Evolutionary conservation across 768 basidiomycete species (phyloP).

Genomic region (Crepidotus variabilis): DNA sequence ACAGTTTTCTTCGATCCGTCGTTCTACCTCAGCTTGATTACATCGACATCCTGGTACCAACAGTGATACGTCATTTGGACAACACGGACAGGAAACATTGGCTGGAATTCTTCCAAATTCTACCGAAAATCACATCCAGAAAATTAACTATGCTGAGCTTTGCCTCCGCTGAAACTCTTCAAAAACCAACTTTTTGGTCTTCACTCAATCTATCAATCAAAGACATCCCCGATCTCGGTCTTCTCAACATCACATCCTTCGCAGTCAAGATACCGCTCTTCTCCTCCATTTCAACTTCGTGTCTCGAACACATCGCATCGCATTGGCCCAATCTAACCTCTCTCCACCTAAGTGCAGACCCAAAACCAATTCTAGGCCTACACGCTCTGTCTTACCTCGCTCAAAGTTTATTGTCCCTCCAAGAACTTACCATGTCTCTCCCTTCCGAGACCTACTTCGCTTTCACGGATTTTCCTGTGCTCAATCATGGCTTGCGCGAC

Average conservation of each 20-base stretch:
- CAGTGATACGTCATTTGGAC: background rate
- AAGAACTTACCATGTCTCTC: background rate
- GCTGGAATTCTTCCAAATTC: background rate
- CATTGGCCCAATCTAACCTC: background rate
- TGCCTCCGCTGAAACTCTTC: background rate
- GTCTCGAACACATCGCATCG: background rate
- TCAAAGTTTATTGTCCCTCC: background rate
- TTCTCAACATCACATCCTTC: background rate
- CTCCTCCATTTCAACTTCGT: background rate
- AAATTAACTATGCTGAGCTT: background rate
- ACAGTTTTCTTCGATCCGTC: background rate
- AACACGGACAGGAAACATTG: background rate
- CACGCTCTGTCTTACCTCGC: background rate
- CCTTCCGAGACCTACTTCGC: background rate
- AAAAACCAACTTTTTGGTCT: background rate
- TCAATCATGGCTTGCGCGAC: background rate
- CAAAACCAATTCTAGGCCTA: background rate
- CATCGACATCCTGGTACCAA: background rate
- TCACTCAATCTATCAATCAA: background rate
- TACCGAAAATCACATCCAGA: background rate
- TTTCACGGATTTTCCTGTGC: background rate
- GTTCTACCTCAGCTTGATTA: background rate
- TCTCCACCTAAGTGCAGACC: background rate
- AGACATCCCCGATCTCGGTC: background rate
- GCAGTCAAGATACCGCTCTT: background rate